Evolutionary conservation across 2,329 filamentous ascomycete genomes (phyloP), one percentile per base, ranked within the genome.

Genomic region (Aschersonia sp.): DNA sequence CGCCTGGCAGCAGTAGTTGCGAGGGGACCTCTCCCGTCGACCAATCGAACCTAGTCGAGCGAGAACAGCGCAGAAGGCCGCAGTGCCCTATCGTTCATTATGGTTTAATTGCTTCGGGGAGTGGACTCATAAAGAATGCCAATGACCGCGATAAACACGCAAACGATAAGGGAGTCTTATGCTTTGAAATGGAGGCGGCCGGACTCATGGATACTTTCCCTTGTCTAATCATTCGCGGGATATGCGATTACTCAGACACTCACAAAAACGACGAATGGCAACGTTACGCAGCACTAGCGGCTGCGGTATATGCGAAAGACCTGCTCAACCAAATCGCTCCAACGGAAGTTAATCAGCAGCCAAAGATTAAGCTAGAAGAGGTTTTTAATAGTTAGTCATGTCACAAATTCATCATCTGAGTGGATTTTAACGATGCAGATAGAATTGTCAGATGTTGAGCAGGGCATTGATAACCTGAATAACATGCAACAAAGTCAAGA

Each of bases 231-330:
- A 58, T 66, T 41, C 55, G 60, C 5, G 62, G 63, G 0, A 62
- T 66, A 43, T 64, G 57, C 46, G 60, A 66, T 52, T 66, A 66
- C 35, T 55, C 61, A 0, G 63, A 65, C 43, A 56, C 57, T 1
- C 60, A 63, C 42, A 63, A 62, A 43, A 59, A 60, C 33, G 54
- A 60, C 6, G 32, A 46, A 1, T 64, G 58, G 60, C 60, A 61
- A 43, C 49, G 53, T 5, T 63, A 58, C 53, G 56, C 60, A 6
- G 55, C 61, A 22, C 22, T 22, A 22, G 22, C 22, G 22, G 22
- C 22, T 22, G 22, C 22, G 22, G 22, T 22, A 22, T 22, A 22
- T 22, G 22, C 22, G 2, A 22, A 22, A 22, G 22, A 22, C 22
- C 22, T 22, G 22, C 22, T 22, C 22, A 22, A 22, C 22, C 22